Evolutionary conservation across 2,329 filamentous ascomycete species (phyloP), one percentile per base, ranked within the genome.

Genomic region (Aspergillus amoenus): DNA sequence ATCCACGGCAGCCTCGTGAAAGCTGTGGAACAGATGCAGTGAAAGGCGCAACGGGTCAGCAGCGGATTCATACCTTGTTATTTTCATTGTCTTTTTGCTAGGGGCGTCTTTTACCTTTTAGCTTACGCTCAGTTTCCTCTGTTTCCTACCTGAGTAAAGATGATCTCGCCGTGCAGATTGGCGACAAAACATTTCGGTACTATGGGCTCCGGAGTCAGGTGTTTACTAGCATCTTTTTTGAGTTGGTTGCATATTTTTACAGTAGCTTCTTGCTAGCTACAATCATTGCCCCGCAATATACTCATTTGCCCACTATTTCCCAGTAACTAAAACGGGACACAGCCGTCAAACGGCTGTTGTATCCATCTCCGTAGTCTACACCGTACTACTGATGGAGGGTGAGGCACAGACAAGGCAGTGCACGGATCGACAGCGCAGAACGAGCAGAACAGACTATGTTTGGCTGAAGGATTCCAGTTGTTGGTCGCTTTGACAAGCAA

Each of bases 1-100:
- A 66, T 76, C 18, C 75, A 78, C 64, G 53, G 54, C 13, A 60
- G 49, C 37, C 56, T 75, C 17, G 58, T 75, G 27, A 68, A 70
- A 52, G 72, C 68, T 49, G 70, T 73, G 48, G 63, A 67, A 54
- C 62, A 68, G 44, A 52, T 64, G 37, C 43, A 58, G 49, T 64
- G 59, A 56, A 32, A 47, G 21, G 6, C 24, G 21, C 32, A 39
- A 8, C 12, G 21, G 21, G 15, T 5, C 12, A 40, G 18, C 17
- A 17, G 15, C 34, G 12, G 34, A 37, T 37, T 37, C 15, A 37
- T 37, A 37, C 34, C 5, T 37, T n/a, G 2, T 5, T 37, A n/a
- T 24, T 21, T 13, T 22, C 18, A 11, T 30, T 4, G 11, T 24
- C 8, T 43, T 43, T 22, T 18, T 24, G 2, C 27, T 18, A 2